phyloP scores from a whole-genome alignment of 2,329 filamentous ascomycete genomes.

The Helicocarpus griseus region DNA sequence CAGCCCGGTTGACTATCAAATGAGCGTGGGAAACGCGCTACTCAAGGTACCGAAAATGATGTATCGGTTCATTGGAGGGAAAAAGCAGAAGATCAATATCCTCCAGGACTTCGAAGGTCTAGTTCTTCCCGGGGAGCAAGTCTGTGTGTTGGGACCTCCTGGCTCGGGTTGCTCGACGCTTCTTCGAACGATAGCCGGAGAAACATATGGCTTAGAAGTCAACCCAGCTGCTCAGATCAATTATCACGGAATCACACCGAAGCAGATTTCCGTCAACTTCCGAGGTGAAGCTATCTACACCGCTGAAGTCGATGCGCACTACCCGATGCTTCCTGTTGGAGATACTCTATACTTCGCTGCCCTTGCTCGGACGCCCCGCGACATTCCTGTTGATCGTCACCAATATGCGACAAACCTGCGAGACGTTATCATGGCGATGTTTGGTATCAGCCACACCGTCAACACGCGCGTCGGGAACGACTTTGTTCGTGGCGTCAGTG shows the following conservation, averaged over 20 bases:
- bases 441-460: constrained; percentile 67
- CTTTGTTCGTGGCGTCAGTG: constrained; percentile 70
- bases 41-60: constrained; percentile 25
- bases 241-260: constrained; percentile 48
- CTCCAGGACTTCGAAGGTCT: constrained; percentile 55
- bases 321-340: constrained; percentile 74
- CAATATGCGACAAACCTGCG: constrained; percentile 34
- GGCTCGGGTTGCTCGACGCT: constrained; percentile 64
- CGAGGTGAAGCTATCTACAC: constrained; percentile 79
- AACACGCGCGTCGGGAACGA: constrained; percentile 79
- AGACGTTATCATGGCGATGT: constrained; percentile 36
- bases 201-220: constrained; percentile 68
- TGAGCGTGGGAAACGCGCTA: constrained; percentile 32
- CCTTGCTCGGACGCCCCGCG: constrained; percentile 73
- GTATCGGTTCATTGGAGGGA: too few species aligned
- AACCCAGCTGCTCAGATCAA: constrained; percentile 64
- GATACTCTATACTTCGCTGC: constrained; percentile 79
- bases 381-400: constrained; percentile 46
- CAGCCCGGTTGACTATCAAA: constrained; percentile 33
- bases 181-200: constrained; percentile 71
- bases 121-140: constrained; percentile 47
- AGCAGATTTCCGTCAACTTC: constrained; percentile 45
- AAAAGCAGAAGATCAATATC: constrained; percentile 47
- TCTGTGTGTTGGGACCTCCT: constrained; percentile 45
- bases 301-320: constrained; percentile 75